Evolutionary conservation across 2,329 filamentous ascomycete genomes (phyloP).

Genomic region (Pyricularia grisea): DNA sequence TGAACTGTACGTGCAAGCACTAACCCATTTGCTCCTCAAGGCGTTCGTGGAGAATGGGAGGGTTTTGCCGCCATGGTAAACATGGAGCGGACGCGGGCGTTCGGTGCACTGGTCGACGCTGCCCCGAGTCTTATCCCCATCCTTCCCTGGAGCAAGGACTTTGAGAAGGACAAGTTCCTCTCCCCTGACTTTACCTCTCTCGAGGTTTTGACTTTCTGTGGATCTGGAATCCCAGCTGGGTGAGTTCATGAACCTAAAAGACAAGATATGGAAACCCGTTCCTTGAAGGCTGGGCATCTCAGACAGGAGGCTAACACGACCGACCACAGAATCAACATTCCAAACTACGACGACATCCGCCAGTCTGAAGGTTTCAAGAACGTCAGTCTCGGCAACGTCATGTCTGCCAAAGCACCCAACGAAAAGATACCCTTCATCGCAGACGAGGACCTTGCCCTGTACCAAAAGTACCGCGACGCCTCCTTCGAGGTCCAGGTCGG

Average conservation of each 20-base stretch:
- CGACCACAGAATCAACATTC: constrained; percentile 44
- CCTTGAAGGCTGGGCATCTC: neutral
- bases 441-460: constrained; percentile 67
- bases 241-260: neutral
- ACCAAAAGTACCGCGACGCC: constrained; percentile 71
- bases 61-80: constrained; percentile 81
- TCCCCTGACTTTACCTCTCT: constrained; percentile 94
- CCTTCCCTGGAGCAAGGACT: constrained; percentile 77
- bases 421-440: constrained; percentile 89
- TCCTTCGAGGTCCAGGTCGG: constrained; percentile 95
- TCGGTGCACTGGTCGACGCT: constrained; percentile 72
- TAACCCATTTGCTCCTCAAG: constrained; percentile 36
- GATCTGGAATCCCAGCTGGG: constrained; percentile 57
- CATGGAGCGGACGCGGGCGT: constrained; percentile 79
- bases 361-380: constrained; percentile 88
- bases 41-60: constrained; percentile 76
- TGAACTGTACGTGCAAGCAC: no score
- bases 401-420: constrained; percentile 83
- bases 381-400: constrained; percentile 84
- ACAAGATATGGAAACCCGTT: neutral
- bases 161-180: constrained; percentile 93
- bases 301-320: neutral
- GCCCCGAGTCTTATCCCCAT: constrained; percentile 80
- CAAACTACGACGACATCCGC: constrained; percentile 68
- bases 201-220: constrained; percentile 78